A percentile compares a stretch with the other conserved stretches of the same genome.
Evolutionary conservation across 1,284 basidiomycete species (phyloP).

Genomic region (Ceratorhiza oryzae-sativae): DNA sequence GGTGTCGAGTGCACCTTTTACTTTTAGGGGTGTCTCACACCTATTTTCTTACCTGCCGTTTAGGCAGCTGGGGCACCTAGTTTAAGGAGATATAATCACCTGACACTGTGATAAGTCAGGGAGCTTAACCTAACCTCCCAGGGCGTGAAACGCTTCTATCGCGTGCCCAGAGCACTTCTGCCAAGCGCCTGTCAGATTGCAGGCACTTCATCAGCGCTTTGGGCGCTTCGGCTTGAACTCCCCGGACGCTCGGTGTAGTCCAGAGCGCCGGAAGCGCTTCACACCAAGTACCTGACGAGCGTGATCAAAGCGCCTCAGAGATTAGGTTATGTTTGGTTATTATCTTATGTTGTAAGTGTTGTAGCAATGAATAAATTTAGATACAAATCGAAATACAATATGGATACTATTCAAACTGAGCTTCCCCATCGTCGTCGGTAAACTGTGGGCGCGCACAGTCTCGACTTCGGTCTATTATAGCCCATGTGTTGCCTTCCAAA

Average conservation of each 20-base stretch:
- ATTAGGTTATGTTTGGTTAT: background rate
- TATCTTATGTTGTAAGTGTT: background rate
- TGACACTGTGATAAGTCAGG: conserved; percentile 1
- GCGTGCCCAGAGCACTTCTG: background rate
- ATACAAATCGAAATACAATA: background rate
- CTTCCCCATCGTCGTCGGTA: background rate
- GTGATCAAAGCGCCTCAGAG: background rate
- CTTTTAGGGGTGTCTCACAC: no score
- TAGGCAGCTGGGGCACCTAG: no score
- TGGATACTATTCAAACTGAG: background rate
- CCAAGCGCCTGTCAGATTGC: background rate
- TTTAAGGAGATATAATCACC: no score
- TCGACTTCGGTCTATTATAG: background rate
- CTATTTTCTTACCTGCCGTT: no score
- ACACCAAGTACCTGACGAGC: background rate
- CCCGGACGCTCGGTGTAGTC: background rate
- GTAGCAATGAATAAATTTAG: background rate
- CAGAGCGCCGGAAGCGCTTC: background rate
- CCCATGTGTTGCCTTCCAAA: background rate
- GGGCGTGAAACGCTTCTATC: background rate
- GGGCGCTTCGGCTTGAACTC: background rate
- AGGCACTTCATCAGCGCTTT: background rate
- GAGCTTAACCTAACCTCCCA: background rate
- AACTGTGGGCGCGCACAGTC: background rate
- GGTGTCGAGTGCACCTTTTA: no score